Conservation (phyloP, 108 stramenopile genomes). For the Fistulifera solaris region DNA sequence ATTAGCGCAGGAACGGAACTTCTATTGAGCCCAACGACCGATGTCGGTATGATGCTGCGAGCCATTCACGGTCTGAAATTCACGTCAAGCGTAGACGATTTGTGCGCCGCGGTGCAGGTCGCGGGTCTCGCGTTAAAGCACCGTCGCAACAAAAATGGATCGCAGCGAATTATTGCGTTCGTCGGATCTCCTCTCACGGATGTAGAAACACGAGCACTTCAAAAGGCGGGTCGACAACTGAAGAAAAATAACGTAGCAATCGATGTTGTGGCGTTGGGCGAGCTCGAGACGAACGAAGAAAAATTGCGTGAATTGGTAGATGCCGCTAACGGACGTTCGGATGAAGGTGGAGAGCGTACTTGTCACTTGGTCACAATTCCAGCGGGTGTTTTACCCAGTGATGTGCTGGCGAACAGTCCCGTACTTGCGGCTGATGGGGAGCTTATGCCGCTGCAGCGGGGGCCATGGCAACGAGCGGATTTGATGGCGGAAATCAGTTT, state of each 20-base stretch:
- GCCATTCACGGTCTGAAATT: constrained; percentile 65
- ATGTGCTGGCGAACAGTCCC: constrained; percentile 84
- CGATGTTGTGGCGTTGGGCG: constrained; percentile 93
- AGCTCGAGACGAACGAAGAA: constrained; percentile 78
- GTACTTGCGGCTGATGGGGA: constrained; percentile 72
- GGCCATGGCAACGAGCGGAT: constrained; percentile 19
- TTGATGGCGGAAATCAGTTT: constrained; percentile 56
- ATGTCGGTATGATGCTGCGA: constrained; percentile 88
- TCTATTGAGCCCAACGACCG: constrained; percentile 88
- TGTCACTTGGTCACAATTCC: constrained; percentile 95
- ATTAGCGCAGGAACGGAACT: constrained; percentile 85
- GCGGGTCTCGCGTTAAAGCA: constrained; percentile 95
- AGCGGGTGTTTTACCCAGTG: constrained; percentile 85
- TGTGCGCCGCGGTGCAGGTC: constrained; percentile 83
- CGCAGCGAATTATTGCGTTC: constrained; percentile 91
- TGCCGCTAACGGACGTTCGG: constrained; percentile 79
- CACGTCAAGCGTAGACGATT: constrained; percentile 32
- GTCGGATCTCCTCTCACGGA: constrained; percentile 73
- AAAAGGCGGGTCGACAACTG: constrained; percentile 79
- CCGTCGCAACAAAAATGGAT: constrained; percentile 96
- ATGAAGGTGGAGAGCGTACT: constrained; percentile 56
- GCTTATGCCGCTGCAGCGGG: constrained; percentile 33
- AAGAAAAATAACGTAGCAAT: constrained; percentile 96
- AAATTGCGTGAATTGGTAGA: constrained; percentile 88
- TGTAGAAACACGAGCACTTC: constrained; percentile 36